Evolutionary conservation across 2,329 filamentous ascomycete species (phyloP).

Genomic region (Coleophoma eucalyptorum): DNA sequence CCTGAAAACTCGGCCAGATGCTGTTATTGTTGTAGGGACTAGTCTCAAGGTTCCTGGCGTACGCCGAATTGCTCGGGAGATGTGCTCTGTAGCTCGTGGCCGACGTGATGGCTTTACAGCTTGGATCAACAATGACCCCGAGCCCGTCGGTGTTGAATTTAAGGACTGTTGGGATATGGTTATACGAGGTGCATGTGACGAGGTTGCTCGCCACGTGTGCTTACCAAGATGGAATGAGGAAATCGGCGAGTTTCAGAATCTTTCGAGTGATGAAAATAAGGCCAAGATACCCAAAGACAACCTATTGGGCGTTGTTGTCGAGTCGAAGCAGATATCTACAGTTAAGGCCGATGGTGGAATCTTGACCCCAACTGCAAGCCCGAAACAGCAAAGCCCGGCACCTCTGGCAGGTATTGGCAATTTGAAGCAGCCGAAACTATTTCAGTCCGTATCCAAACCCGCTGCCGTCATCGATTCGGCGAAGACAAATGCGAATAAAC

Average conservation of each 20-base stretch:
- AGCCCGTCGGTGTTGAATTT: conserved; percentile 78
- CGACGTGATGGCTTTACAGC: conserved; percentile 81
- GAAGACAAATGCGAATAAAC: conserved; percentile 3
- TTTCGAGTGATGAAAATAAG: conserved; percentile 38
- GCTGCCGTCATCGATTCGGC: conserved; percentile 3
- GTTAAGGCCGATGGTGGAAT: conserved; percentile 43
- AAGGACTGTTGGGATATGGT: conserved; percentile 93
- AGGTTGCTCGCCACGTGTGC: conserved; percentile 71
- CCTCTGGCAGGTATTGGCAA: conserved; percentile 24
- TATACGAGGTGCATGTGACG: conserved; percentile 82
- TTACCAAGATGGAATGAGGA: conserved; percentile 58
- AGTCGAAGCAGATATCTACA: conserved; percentile 30
- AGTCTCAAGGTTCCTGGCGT: conserved; percentile 95
- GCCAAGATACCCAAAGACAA: conserved; percentile 22
- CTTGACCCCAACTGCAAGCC: conserved; percentile 55
- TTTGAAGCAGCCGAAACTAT: conserved; percentile 48
- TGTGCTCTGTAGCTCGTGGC: conserved; percentile 82
- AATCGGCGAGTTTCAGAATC: conserved; percentile 42
- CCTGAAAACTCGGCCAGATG: conserved; percentile 80
- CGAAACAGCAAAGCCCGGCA: conserved; percentile 37
- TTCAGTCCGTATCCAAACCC: conserved; percentile 14
- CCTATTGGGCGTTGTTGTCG: conserved; percentile 39
- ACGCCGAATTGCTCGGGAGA: conserved; percentile 80
- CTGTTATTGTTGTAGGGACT: conserved; percentile 91
- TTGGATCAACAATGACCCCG: conserved; percentile 90